A percentile compares a stretch with the other conserved stretches of the same genome.
Evolutionary conservation across 768 basidiomycete genomes (phyloP).

Genomic region (Mycena metata): DNA sequence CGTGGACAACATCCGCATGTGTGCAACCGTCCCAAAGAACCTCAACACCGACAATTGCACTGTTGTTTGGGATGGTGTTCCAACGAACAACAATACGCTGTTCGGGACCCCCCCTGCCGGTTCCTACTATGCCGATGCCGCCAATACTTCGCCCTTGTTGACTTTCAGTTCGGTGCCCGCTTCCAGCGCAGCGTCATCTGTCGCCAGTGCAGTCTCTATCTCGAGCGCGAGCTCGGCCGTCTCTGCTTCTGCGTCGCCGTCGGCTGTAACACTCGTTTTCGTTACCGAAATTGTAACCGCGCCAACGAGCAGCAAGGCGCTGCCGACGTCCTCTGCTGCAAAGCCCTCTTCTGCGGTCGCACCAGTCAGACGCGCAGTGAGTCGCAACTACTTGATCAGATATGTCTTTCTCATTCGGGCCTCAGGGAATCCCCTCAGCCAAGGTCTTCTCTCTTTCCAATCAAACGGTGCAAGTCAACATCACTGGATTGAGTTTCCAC

Average conservation of each 20-base stretch:
- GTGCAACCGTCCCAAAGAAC: conserved; percentile 64
- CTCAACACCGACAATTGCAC: conserved; percentile 58
- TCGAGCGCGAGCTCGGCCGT: conserved; percentile 11
- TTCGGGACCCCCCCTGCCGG: neutral
- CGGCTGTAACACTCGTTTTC: neutral
- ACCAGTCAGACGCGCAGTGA: conserved; percentile 8
- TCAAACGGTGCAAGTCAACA: conserved; percentile 41
- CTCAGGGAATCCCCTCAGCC: conserved; percentile 19
- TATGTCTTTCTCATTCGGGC: neutral
- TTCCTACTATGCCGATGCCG: conserved; percentile 7
- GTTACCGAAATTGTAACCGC: conserved; percentile 16
- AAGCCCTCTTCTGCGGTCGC: no score
- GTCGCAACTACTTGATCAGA: neutral
- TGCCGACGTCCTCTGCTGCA: neutral
- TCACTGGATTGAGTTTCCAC: conserved; percentile 51
- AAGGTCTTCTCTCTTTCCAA: conserved; percentile 39
- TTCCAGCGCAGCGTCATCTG: conserved; percentile 10
- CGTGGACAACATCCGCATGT: conserved; percentile 69
- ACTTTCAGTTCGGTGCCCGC: conserved; percentile 14
- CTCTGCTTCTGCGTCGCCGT: conserved; percentile 21
- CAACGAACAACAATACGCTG: conserved; percentile 38
- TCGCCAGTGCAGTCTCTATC: no score
- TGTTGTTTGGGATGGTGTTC: conserved; percentile 68
- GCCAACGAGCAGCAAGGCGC: neutral
- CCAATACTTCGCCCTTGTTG: conserved; percentile 7